These are phyloP conservation scores for Fusarium beomiforme DNA, from an alignment of 2,329 filamentous ascomycete species.

Conservation along the genomic window DNA sequence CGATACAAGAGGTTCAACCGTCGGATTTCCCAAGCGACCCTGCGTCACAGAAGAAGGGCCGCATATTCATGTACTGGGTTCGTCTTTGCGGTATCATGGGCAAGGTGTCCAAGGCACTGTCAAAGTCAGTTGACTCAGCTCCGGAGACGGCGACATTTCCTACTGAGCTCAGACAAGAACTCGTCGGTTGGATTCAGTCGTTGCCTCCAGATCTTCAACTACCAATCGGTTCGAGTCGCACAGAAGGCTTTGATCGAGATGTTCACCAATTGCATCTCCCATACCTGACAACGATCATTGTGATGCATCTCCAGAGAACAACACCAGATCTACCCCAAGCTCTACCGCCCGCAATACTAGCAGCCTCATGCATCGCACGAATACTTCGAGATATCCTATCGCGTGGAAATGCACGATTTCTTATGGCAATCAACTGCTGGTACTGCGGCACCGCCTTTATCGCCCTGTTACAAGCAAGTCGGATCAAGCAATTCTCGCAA, in stretches of 20 bases:
- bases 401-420: slow-evolving; percentile 51
- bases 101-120: slow-evolving; percentile 51
- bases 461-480: slow-evolving; percentile 50
- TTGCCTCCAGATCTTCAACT: slow-evolving; percentile 31
- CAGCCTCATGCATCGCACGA: slow-evolving; percentile 34
- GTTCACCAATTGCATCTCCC: slow-evolving; percentile 55
- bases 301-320: slow-evolving; percentile 51
- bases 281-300: slow-evolving; percentile 54
- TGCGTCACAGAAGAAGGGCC: slow-evolving; percentile 46
- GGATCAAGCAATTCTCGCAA: slow-evolving; percentile 28
- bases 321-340: slow-evolving; percentile 48
- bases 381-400: slow-evolving; percentile 50
- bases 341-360: slow-evolving; percentile 27
- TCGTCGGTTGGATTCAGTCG: slow-evolving; percentile 27
- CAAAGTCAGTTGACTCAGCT: slow-evolving; percentile 11
- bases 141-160: slow-evolving; percentile 13
- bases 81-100: slow-evolving; percentile 53
- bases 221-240: slow-evolving; percentile 12
- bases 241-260: slow-evolving; percentile 51
- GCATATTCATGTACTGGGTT: slow-evolving; percentile 56
- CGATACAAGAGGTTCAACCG: slow-evolving; percentile 49
- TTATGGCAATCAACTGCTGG: slow-evolving; percentile 57
- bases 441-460: slow-evolving; percentile 55
- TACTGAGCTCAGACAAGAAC: slow-evolving; percentile 23
- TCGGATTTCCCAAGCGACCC: slow-evolving; percentile 51